Conservation (phyloP, 1,284 basidiomycete species). For the Melampsora americana region DNA sequence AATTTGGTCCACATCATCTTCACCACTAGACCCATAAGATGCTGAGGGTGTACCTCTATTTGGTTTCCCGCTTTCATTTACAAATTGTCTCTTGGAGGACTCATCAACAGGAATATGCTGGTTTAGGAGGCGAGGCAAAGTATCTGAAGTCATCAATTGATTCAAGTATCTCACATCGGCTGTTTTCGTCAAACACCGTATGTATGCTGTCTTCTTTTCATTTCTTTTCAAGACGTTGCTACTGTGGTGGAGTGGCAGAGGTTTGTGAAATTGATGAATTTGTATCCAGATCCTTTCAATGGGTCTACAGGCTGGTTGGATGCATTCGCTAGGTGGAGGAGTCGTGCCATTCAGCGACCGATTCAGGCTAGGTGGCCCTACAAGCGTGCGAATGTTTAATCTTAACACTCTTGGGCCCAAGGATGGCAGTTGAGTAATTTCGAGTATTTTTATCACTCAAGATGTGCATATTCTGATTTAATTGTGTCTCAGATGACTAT, state of each 20-base stretch:
- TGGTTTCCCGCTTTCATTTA: background rate
- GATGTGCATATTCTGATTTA: background rate
- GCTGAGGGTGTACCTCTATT: background rate
- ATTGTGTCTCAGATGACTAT: slow-evolving; percentile 61
- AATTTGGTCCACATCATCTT: background rate
- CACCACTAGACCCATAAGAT: background rate
- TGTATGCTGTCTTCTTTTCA: slow-evolving; percentile 51
- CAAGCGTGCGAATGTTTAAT: slow-evolving; percentile 80
- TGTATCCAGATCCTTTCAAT: slow-evolving; percentile 63
- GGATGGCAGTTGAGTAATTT: slow-evolving; percentile 64
- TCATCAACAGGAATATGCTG: slow-evolving; percentile 65
- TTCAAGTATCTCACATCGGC: slow-evolving; percentile 64
- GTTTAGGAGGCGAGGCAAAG: slow-evolving; percentile 66
- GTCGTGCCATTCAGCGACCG: slow-evolving; percentile 70
- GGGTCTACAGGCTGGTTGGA: slow-evolving; percentile 63
- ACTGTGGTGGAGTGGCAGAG: background rate
- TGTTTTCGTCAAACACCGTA: slow-evolving; percentile 57
- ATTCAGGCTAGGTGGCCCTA: slow-evolving; percentile 89
- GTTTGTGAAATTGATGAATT: background rate
- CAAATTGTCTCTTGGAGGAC: background rate
- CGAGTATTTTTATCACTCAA: background rate
- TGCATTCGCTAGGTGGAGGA: slow-evolving; percentile 60
- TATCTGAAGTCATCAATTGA: slow-evolving; percentile 68
- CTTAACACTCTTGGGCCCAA: slow-evolving; percentile 78
- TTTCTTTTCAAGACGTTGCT: background rate